These are phyloP conservation scores for Gonapodya prolifera DNA, from an alignment of 192 early-diverging fungal genomes.

Conservation along the genomic window DNA sequence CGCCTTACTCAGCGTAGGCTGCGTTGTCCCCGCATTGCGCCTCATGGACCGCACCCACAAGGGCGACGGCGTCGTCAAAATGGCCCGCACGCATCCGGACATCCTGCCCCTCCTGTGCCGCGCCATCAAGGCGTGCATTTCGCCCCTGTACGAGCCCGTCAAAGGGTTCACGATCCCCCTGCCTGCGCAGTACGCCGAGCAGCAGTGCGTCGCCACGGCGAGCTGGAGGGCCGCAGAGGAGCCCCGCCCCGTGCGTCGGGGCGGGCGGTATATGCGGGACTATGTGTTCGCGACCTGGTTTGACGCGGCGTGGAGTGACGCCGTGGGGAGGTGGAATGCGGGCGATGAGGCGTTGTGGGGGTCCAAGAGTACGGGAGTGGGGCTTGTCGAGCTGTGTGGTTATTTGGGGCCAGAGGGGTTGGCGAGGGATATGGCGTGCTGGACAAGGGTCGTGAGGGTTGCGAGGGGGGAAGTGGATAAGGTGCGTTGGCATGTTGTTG, in stretches of 20 bases:
- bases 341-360: conserved; percentile 10
- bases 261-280: too few relatives aligned
- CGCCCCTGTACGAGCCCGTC: conserved; percentile 35
- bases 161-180: too few relatives aligned
- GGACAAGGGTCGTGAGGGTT: conserved; percentile 30
- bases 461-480: conserved; percentile 22
- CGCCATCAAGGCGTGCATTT: conserved; percentile 38
- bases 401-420: too few relatives aligned
- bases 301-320: too few relatives aligned
- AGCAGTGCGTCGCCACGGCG: too few relatives aligned
- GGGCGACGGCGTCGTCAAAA: conserved; percentile 30
- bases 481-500: conserved; percentile 13
- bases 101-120: conserved; percentile 49
- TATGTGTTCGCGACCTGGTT: too few relatives aligned
- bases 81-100: conserved; percentile 41
- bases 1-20: conserved; percentile 52
- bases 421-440: conserved; percentile 23
- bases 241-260: too few relatives aligned
- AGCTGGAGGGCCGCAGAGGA: too few relatives aligned
- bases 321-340: too few relatives aligned
- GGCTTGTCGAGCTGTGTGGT: conserved; percentile 21
- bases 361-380: conserved; percentile 10
- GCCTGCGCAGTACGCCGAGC: too few relatives aligned
- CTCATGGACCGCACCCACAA: too few relatives aligned
- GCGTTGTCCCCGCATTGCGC: too few relatives aligned